Evolutionary conservation across 768 basidiomycete genomes (phyloP).

Genomic region (Jaapia argillacea): DNA sequence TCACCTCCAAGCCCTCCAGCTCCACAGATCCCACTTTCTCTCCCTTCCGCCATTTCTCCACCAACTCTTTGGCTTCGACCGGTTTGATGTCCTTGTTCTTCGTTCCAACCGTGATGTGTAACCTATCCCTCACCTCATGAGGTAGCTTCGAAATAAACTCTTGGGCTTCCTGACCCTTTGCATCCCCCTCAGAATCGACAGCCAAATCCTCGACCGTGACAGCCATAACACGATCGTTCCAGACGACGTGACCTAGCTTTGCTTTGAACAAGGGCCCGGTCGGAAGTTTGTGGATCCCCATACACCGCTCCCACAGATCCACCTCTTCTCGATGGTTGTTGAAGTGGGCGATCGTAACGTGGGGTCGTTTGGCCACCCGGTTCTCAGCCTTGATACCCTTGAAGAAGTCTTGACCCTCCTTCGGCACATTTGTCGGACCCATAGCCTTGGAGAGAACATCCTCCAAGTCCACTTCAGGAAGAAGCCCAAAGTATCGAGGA

Average conservation of each 20-base stretch:
- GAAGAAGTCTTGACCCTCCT: slow-evolving; percentile 35
- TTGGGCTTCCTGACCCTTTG: slow-evolving; percentile 25
- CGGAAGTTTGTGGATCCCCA: slow-evolving; percentile 24
- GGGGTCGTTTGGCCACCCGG: slow-evolving; percentile 54
- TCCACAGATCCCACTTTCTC: slow-evolving; percentile 16
- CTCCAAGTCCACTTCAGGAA: slow-evolving; percentile 61
- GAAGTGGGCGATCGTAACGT: slow-evolving; percentile 80
- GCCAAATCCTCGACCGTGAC: slow-evolving; percentile 54
- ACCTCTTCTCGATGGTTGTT: slow-evolving; percentile 27
- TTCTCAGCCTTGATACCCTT: slow-evolving; percentile 27
- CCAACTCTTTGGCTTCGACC: slow-evolving; percentile 62
- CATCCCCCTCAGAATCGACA: slow-evolving; percentile 20
- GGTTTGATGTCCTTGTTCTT: slow-evolving; percentile 35
- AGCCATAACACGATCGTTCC: slow-evolving; percentile 77
- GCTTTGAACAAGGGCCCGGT: slow-evolving; percentile 50
- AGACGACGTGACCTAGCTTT: slow-evolving; percentile 52
- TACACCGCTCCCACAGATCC: slow-evolving; percentile 44
- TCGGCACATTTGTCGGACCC: slow-evolving; percentile 19
- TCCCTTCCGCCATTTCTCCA: slow-evolving; percentile 41
- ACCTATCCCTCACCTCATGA: slow-evolving; percentile 31
- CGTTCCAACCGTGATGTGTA: slow-evolving; percentile 91
- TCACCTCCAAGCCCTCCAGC: slow-evolving; percentile 16
- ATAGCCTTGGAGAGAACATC: slow-evolving; percentile 27
- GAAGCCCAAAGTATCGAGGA: slow-evolving; percentile 70
- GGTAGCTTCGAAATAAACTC: slow-evolving; percentile 40